Percentiles rank a stretch among this genome's conserved stretches.
phyloP scores from a whole-genome alignment of 352 stramenopile genomes.

The Aphanomyces astaci region DNA sequence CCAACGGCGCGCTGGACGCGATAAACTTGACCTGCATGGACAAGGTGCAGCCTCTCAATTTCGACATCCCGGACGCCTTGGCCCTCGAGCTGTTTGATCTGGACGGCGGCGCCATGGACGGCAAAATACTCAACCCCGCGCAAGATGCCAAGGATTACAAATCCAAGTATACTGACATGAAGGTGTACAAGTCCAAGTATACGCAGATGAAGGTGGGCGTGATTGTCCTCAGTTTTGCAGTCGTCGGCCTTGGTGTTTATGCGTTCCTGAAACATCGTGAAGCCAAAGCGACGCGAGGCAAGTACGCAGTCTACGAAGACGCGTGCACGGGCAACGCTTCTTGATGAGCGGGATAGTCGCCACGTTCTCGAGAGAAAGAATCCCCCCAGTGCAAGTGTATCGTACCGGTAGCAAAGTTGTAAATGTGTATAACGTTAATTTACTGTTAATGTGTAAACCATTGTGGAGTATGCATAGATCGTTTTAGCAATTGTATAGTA shows the following conservation, averaged over 20 bases:
- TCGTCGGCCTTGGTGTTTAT: background rate
- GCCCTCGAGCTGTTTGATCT: background rate
- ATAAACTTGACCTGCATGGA: constrained; percentile 19
- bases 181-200: background rate
- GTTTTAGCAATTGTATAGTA: too few relatives aligned
- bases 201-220: background rate
- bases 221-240: background rate
- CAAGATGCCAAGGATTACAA: background rate
- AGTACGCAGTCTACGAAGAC: background rate
- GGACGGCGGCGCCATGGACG: background rate
- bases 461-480: too few relatives aligned
- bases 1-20: constrained; percentile 18
- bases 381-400: too few relatives aligned
- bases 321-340: background rate
- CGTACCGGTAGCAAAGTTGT: too few relatives aligned
- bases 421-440: background rate
- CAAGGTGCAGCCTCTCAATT: background rate
- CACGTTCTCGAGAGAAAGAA: background rate
- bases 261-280: background rate
- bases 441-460: background rate
- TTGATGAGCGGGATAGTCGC: background rate
- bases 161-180: background rate
- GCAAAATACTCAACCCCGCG: background rate
- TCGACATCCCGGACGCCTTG: background rate
- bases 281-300: background rate